Evolutionary conservation across 768 basidiomycete species (phyloP), one percentile per base, ranked within the genome.

Genomic region (Cystobasidiopsis lactophilus): DNA sequence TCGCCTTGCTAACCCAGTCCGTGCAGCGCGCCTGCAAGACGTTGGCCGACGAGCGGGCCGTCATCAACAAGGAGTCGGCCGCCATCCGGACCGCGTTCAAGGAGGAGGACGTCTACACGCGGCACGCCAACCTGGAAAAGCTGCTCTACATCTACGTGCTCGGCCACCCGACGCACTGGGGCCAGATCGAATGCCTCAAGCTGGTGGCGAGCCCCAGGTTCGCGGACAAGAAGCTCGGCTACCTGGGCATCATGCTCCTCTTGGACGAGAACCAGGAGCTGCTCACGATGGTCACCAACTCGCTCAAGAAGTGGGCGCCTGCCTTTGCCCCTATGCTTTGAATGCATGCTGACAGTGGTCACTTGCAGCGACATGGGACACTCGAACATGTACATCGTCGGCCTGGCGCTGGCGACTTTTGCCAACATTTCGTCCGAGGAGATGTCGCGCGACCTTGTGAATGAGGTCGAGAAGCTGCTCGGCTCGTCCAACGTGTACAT

Each of bases 401-500:
- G 93, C 5, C 75, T 98, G 52, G 91, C 88, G 2, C 76, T 98
- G 33, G 95, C 88, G 63, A 96, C 93, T 0, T 96, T 98, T 64
- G 93, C 91, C 54, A 95, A 96, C 64, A 96, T 96, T 59, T 86
- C 93, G 10, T 93, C 88, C 19, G 93, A 98, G 68, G 93, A 98
- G 69, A 98, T 98, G 93, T 88, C 91, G 27, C 78, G 93, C 57
- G 93, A 98, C 73, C 72, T 98, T 59, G 83, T 82, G 51, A 91
- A 95, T 62, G 93, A 96, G 71, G 83, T 98, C 59, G 89, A 95
- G 70, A 95, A 96, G 68, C 72, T 96, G 3, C 71, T 98, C 51
- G 93, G 93, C 10, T 91, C 86, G 33, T 89, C 85, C 58, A 98
- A 98, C 64, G 85, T 91, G 3, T 98, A 98, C 68, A 95, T 98